A percentile compares a stretch with the other conserved stretches of the same genome.
These are phyloP conservation scores for Harrya chromipes DNA, from an alignment of 768 basidiomycete species.

Conservation along the genomic window DNA sequence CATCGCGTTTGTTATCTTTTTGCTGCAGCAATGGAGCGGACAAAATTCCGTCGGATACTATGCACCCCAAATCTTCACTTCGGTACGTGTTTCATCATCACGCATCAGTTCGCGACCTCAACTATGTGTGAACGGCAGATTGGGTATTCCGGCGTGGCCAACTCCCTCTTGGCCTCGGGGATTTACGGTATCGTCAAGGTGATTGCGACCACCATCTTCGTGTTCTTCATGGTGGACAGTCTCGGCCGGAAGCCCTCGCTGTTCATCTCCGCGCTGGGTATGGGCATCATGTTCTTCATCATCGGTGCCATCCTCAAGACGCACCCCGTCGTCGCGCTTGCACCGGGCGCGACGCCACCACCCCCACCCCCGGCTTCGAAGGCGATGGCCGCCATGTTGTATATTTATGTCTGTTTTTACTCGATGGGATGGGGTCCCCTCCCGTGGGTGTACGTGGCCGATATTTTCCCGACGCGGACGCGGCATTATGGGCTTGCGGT, in stretches of 20 bases:
- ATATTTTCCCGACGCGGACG: constrained; percentile 85
- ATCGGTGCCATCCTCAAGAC: constrained; percentile 82
- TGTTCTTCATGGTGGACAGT: constrained; percentile 64
- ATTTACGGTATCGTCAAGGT: constrained; percentile 70
- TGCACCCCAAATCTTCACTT: constrained; percentile 68
- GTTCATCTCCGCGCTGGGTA: constrained; percentile 71
- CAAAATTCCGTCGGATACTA: constrained; percentile 83
- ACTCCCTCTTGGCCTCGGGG: constrained; percentile 69
- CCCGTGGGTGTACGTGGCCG: constrained; percentile 67
- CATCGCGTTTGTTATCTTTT: constrained; percentile 79
- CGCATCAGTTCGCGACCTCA: neutral
- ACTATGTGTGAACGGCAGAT: constrained; percentile 39
- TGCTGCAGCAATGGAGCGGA: constrained; percentile 81
- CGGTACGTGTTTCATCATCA: constrained; percentile 38
- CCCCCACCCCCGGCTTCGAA: constrained; percentile 53
- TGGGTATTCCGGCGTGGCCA: constrained; percentile 56
- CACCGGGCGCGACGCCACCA: constrained; percentile 36
- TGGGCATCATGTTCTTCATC: constrained; percentile 80
- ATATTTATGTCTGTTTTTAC: constrained; percentile 86
- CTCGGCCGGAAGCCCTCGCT: constrained; percentile 69
- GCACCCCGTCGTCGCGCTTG: constrained; percentile 49
- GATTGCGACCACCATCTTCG: constrained; percentile 60
- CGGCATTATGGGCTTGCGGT: constrained; percentile 76
- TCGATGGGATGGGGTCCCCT: constrained; percentile 84
- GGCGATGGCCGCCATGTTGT: constrained; percentile 84